A percentile compares a stretch with the other conserved stretches of the same genome.
Conservation (phyloP, 2,329 filamentous ascomycete species). For the Zymoseptoria tritici region DNA sequence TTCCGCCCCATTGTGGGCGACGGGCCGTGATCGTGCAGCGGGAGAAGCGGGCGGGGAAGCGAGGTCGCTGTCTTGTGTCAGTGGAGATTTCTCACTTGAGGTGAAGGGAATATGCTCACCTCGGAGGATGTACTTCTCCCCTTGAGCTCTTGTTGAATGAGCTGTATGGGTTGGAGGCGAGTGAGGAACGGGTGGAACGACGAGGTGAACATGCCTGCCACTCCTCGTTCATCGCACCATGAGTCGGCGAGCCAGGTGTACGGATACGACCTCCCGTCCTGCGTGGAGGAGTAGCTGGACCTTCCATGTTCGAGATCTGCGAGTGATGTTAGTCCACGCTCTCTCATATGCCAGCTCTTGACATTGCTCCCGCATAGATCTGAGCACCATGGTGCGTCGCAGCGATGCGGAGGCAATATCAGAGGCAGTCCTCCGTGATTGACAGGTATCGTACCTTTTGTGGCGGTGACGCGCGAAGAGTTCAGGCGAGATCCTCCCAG, state of each 20-base stretch:
- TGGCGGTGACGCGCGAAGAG: neutral
- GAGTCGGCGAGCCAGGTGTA: slow-evolving; percentile 62
- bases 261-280: slow-evolving; percentile 3
- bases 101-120: neutral
- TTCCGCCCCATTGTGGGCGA: neutral
- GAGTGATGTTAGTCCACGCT: neutral
- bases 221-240: slow-evolving; percentile 55
- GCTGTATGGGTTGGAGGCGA: slow-evolving; percentile 40
- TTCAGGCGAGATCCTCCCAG: slow-evolving; percentile 33
- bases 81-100: neutral
- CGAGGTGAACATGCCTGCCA: slow-evolving; percentile 61
- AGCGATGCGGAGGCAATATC: neutral
- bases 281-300: slow-evolving; percentile 14
- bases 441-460: neutral
- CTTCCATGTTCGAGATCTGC: neutral
- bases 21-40: neutral
- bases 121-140: neutral
- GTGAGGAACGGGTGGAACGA: slow-evolving; percentile 21
- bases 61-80: neutral
- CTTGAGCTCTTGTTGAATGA: slow-evolving; percentile 24
- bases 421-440: neutral
- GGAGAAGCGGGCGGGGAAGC: neutral
- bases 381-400: neutral
- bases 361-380: neutral
- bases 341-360: neutral